Conservation (phyloP, 1,284 basidiomycete genomes). For the Fomitopsis betulina region DNA sequence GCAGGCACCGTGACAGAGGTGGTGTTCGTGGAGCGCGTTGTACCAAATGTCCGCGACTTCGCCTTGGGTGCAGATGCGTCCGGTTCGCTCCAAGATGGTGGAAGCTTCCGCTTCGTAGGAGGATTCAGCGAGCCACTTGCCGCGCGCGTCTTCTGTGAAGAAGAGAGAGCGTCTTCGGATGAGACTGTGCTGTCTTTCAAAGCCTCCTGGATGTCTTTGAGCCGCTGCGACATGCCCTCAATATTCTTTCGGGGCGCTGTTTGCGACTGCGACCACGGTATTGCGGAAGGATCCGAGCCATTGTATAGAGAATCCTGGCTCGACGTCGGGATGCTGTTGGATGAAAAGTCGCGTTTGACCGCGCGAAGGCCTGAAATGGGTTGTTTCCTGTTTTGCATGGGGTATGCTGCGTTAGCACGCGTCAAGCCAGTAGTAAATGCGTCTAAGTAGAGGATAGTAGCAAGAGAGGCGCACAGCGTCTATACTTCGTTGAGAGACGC, state of each 20-base stretch:
- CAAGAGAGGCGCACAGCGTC: background rate
- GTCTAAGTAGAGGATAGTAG: background rate
- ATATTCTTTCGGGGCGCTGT: background rate
- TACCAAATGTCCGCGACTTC: slow-evolving; percentile 19
- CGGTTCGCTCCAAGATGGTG: slow-evolving; percentile 38
- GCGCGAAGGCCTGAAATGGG: slow-evolving; percentile 26
- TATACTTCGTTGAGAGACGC: background rate
- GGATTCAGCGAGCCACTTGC: slow-evolving; percentile 32
- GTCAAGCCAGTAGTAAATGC: background rate
- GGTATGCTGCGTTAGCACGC: background rate
- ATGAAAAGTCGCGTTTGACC: slow-evolving; percentile 29
- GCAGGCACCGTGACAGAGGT: slow-evolving; percentile 13
- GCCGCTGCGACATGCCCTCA: slow-evolving; percentile 31
- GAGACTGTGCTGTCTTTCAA: slow-evolving; percentile 25
- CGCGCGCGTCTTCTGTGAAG: slow-evolving; percentile 23
- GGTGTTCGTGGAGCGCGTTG: slow-evolving; percentile 8
- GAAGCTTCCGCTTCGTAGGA: slow-evolving; percentile 44
- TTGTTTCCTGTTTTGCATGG: slow-evolving; percentile 6
- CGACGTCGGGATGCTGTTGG: slow-evolving; percentile 17
- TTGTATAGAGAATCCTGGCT: slow-evolving; percentile 19
- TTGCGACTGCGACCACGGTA: slow-evolving; percentile 16
- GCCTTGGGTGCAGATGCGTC: slow-evolving; percentile 12
- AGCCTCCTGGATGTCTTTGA: slow-evolving; percentile 51
- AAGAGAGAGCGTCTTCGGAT: slow-evolving; percentile 14
- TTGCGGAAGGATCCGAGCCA: slow-evolving; percentile 10